Evolutionary conservation across 73 alveolate genomes (phyloP), one percentile per base, ranked within the genome.

Genomic region (Paramecium pentaurelia): DNA sequence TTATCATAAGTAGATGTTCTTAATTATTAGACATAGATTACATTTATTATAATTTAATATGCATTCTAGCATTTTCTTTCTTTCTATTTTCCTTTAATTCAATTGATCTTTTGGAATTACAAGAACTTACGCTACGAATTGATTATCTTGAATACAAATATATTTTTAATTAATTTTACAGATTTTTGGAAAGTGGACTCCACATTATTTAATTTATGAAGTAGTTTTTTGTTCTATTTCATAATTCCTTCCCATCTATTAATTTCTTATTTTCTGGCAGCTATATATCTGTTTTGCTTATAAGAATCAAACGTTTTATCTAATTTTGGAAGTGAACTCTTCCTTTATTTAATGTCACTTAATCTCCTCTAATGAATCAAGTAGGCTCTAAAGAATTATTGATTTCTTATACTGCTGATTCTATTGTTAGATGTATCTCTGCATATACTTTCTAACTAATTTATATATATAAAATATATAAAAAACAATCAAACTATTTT

Each of bases 171-270:
- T 28, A 64, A 28, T 64, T 32, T 64, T 64, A 64, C 49, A 12
- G 49, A 28, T 64, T 64, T 64, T 64, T 64, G 22, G 30, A 64
- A 64, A 32, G 84, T 32, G 2, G 84, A 64, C 47, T 64, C 84
- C 9, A 64, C 84, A 64, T 64, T 64, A 64, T 64, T 64, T 20
- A 64, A 27, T 64, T 64, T 64, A 64, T 64, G 84, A 6, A 64
- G 27, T 28, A 64, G 84, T 27, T 64, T 64, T 64, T 64, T 32
- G 28, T 64, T 64, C 22, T 64, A 34, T 34, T 34, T 11, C 84
- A 64, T 64, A 12, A 64, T 64, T 6, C 84, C 84, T 64, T 64
- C 84, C 84, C 84, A 64, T 64, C 49, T 28, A 34, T 64, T 64
- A 12, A 64, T 64, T 32, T 64, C 84, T 32, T 64, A 64, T 64